Evolutionary conservation across 1,139 yeast species (phyloP), one percentile per base, ranked within the genome.

Genomic region (Taiozyma sp.): DNA sequence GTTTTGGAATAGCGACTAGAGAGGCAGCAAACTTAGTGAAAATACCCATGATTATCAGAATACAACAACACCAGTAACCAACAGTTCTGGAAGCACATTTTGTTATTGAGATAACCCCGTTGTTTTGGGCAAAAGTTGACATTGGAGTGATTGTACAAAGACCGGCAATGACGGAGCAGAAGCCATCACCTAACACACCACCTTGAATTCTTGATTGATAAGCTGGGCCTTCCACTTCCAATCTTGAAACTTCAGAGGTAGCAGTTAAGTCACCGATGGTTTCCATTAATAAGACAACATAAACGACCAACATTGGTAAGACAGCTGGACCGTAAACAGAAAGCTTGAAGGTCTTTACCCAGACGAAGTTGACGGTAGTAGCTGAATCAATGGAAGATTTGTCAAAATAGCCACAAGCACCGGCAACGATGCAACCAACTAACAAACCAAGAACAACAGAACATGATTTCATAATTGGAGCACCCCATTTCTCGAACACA

Each of bases 241-340:
- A 74, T 63, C 95, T 76, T 6, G 95, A 85, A 32, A 89, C 97
- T 68, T 89, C 97, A 48, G 88, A 84, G 32, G 96, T 87, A 30
- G 97, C 97, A 45, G 96, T 88, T 60, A 89, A 83, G 67, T 89
- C 97, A 67, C 97, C 97, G 64, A 89, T 88, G 47, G 95, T 85
- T 71, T 89, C 97, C 88, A 88, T 88, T 81, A 87, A 85, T 62
- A 87, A 71, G 41, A 85, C 88, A 28, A 88, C 73, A 66, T 83
- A 89, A 48, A 88, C 87, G 0, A 96, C 95, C 54, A 89, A 68
- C 71, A 87, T 79, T 16, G 97, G 97, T 47, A 89, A 70, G 8
- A 89, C 90, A 6, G 84, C 80, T 2, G 97, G 96, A 4, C 88
- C 97, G 61, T 89, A 88, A 11, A 89, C 80, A 39, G 74, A 68